Percentiles rank a stretch among this genome's conserved stretches.
Conservation (phyloP, 306 rosid species). For the Pterocarpus macrocarpus region DNA sequence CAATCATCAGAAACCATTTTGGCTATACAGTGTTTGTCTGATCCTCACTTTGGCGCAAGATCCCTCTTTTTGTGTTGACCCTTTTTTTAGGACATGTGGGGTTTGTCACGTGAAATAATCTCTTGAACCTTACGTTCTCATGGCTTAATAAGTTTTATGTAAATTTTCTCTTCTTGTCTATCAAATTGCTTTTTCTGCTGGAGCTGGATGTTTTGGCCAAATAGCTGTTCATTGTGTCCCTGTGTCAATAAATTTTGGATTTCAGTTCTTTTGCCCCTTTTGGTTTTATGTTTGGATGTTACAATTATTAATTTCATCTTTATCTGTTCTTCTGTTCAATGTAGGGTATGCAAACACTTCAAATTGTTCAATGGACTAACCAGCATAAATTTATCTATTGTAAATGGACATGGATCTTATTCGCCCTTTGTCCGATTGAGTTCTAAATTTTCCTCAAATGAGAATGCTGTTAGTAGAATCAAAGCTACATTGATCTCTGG, state of each 20-base stretch:
- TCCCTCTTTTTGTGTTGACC: conserved; percentile 2
- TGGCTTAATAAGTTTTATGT: background rate
- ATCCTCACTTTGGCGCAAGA: conserved; percentile 14
- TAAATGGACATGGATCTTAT: conserved; percentile 45
- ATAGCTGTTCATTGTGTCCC: conserved; percentile 2
- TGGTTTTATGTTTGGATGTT: conserved; percentile 30
- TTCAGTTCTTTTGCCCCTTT: background rate
- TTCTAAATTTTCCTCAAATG: conserved; percentile 52
- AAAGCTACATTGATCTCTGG: conserved; percentile 65
- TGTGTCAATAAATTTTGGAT: background rate
- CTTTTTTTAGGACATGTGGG: background rate
- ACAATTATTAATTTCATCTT: conserved; percentile 20
- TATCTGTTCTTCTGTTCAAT: conserved; percentile 26
- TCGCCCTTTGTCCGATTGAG: conserved; percentile 51
- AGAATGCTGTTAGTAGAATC: conserved; percentile 46
- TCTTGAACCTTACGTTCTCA: background rate
- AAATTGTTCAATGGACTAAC: conserved; percentile 56
- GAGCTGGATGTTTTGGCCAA: background rate
- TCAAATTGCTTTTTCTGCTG: conserved; percentile 14
- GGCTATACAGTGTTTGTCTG: background rate
- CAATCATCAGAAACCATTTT: background rate
- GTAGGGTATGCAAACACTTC: conserved; percentile 61
- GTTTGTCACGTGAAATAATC: background rate
- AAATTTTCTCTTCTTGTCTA: background rate
- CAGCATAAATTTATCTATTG: conserved; percentile 17